Base-by-base conservation (phyloP, 2,329 filamentous ascomycete genomes). In the Teratosphaeria epicoccoides region DNA sequence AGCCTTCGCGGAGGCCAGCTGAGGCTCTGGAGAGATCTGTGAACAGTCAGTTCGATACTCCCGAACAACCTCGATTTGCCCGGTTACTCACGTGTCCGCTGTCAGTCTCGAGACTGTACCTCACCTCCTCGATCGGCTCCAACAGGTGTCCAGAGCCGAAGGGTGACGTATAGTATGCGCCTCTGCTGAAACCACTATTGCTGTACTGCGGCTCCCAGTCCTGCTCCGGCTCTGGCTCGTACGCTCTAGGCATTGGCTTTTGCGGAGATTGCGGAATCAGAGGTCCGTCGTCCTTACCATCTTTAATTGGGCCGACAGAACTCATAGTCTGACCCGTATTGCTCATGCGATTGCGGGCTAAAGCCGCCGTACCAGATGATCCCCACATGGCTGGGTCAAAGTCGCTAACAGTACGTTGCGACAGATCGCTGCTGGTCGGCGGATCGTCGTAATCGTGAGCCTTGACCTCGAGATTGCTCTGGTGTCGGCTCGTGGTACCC, bases 401-500 rank as follows among this genome's bases (percentile, higher is more conserved):
- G 53, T 68, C 66, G 46, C 60, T 64, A 22, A 63, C 61, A 1
- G 63, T 65, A 6, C 62, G 63, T 45, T 66, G 63, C 44, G 44
- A 46, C 29, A 69, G 53, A 50, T 68, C 65, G 50, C 63, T 66
- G 51, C 59, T 63, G 14, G 66, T 67, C 28, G 54, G 59, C 5
- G 61, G 59, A 10, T 53, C 52, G 37, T 63, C 57, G 37, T 61
- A 55, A 37, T 69, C 69, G 50, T 84, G 78, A 2, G 86, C 87
- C 54, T 86, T 83, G 7, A 77, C 80, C 70, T 91, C 87, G 20
- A 90, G 75, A 1, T 84, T 80, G 24, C 80, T 85, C 60, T 86
- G 82, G 68, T 88, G 87, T 24, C 83, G 82, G 64, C 85, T 81
- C 0, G 83, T 87, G 51, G 86, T 82, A 0, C 86, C 86, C 17